Evolutionary conservation across 192 early-diverging fungal species (phyloP).

Genomic region (Coemansia sp.): DNA sequence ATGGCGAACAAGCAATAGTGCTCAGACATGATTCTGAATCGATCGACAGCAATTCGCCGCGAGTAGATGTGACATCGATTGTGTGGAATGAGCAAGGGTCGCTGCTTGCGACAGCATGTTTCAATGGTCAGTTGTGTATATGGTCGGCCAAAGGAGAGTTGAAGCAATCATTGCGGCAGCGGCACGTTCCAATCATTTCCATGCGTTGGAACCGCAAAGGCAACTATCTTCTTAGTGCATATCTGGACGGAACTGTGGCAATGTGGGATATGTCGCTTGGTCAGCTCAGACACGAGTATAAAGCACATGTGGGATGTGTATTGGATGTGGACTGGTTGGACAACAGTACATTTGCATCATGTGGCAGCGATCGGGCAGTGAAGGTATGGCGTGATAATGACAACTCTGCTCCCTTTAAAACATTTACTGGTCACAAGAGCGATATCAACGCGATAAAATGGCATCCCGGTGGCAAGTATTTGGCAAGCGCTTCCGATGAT

Average conservation of each 20-base stretch:
- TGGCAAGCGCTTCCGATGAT: conserved; percentile 52
- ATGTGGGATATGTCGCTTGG: conserved; percentile 84
- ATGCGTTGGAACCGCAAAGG: conserved; percentile 86
- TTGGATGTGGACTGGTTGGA: conserved; percentile 94
- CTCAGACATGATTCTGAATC: conserved; percentile 56
- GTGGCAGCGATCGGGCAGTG: conserved; percentile 77
- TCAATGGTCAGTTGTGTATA: conserved; percentile 81
- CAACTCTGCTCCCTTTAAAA: conserved; percentile 62
- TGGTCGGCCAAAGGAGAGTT: conserved; percentile 73
- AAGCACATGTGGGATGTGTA: conserved; percentile 52
- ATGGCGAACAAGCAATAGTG: conserved; percentile 54
- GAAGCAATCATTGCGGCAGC: conserved; percentile 60
- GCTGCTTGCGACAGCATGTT: conserved; percentile 80
- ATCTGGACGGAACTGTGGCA: conserved; percentile 75
- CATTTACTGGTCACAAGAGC: conserved; percentile 75
- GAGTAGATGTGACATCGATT: conserved; percentile 77
- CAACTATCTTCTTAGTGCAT: conserved; percentile 69
- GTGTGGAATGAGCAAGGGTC: conserved; percentile 83
- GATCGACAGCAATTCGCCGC: conserved; percentile 37
- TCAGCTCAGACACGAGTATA: conserved; percentile 51
- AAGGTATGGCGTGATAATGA: conserved; percentile 76
- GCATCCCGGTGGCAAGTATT: conserved; percentile 47
- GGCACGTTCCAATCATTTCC: conserved; percentile 78
- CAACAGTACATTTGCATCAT: conserved; percentile 86
- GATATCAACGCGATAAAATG: conserved; percentile 52